phyloP scores from a whole-genome alignment of 2,329 filamentous ascomycete genomes.

The Fusarium temperatum region DNA sequence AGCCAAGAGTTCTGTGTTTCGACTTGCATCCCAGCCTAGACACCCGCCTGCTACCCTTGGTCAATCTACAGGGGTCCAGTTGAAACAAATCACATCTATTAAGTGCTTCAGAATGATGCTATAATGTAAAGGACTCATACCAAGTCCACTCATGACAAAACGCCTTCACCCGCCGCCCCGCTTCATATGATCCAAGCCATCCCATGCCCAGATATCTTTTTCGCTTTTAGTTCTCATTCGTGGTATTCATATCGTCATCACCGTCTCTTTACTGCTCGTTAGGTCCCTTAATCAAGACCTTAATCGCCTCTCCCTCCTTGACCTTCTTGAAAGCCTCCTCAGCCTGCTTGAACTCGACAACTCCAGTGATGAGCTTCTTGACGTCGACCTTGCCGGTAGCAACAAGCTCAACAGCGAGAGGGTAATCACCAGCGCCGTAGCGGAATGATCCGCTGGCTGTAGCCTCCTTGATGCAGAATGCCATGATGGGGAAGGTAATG shows the following conservation, averaged over 20 bases:
- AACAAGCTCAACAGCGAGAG: conserved; percentile 81
- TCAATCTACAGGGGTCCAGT: neutral
- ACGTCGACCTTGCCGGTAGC: conserved; percentile 77
- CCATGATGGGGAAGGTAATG: conserved; percentile 92
- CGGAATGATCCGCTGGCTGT: conserved; percentile 89
- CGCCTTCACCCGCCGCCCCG: conserved; percentile 19
- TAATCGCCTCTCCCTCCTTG: conserved; percentile 81
- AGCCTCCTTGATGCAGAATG: conserved; percentile 88
- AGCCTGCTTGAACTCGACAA: conserved; percentile 82
- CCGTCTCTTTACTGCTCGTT: conserved; percentile 60
- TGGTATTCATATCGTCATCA: conserved; percentile 16
- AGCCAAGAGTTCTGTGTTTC: neutral
- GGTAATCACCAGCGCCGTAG: conserved; percentile 89
- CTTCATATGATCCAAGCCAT: neutral
- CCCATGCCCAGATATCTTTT: neutral
- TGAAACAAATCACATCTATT: conserved; percentile 17
- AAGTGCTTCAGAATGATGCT: neutral
- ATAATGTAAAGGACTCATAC: neutral
- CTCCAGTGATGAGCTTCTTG: conserved; percentile 81
- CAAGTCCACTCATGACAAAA: conserved; percentile 17
- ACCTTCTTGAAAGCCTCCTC: conserved; percentile 89
- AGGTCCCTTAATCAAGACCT: conserved; percentile 73
- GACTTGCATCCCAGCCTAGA: neutral
- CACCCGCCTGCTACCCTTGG: neutral
- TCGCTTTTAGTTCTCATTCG: conserved; percentile 1